Base-by-base conservation (phyloP, 1,139 yeast species). In the Geotrichum europaeum region DNA sequence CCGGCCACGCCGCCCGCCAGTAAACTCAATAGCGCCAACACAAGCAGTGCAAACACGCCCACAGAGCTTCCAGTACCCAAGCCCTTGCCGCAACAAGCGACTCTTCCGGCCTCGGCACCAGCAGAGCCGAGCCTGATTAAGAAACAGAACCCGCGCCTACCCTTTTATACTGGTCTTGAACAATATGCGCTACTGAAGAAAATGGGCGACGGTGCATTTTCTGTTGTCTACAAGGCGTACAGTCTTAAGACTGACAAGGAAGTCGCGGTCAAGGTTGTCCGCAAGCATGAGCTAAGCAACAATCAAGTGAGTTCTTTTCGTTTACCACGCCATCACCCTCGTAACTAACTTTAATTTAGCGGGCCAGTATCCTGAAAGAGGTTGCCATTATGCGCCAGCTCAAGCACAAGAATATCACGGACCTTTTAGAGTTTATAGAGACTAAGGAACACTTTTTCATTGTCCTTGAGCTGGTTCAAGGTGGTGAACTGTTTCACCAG, bases 401-500 rank as follows among this genome's bases (percentile, higher is more conserved):
- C 52, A 73, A 80, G 53, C 96, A 91, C 72, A 83, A 84, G 24
- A 86, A 90, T 70, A 79, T 92, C 60, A 87, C 91, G 43, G 80
- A 80, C 65, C 81, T 92, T 67, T 75, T 86, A 61, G 88, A 88
- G 65, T 87, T 86, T 69, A 75, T 81, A 62, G 90, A 86, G 67
- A 81, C 85, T 61, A 76, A 77, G 45, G 82, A 83, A 43, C 81
- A 84, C 72, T 89, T 89, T 72, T 94, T 85, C 72, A 84, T 94
- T 61, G 80, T 94, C 9, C 84, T 92, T 67, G 99, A 94, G 72
- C 80, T 88, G 60, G 86, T 94, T 58, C 82, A 86, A 59, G 99
- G 99, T 22, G 99, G 99, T 36, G 99, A 94, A 75, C 84, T 94
- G 50, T 94, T 94, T 76, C 94, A 90, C 69, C 95, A 91, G 73